Evolutionary conservation across 2,329 filamentous ascomycete genomes (phyloP), one percentile per base, ranked within the genome.

Genomic region (Lachnellula suecica): DNA sequence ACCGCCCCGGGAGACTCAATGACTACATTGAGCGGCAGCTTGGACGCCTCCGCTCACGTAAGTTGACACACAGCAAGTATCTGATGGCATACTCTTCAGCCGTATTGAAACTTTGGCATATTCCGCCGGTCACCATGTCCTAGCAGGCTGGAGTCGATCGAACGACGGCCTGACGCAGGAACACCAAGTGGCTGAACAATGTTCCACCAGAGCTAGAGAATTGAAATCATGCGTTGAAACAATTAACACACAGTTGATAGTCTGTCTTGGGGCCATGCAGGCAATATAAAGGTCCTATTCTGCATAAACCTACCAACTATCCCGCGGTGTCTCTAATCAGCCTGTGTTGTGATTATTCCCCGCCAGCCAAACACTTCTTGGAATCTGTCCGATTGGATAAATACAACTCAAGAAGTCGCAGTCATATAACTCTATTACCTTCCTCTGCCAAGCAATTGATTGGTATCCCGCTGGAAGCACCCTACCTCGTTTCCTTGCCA

Each of bases 331-430:
- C 23, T 23, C 17, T 19, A 52, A 52, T 44, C 38, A 52, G 50
- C 19, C 50, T 44, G 40, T 41, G 35, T 44, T 31, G 40, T 42
- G 42, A 46, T 25, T 17, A 47, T 45, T 35, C 46, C 31, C 42
- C 49, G 42, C 48, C 25, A 50, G 11, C 24, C 34, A 31, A 47
- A 43, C 27, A 25, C 7, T 34, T 27, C 11, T 42, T 47, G 24
- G 5, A 37, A 17, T 25, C 25, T 38, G 24, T 27, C 29, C 37
- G 40, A 35, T 29, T 44, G n/a, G 23, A 13, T 20, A 37, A 27
- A 19, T 42, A 37, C 17, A n/a, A 47, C 31, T 22, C n/a, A 29
- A 29, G 10, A 22, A n/a, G 22, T 34, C 15, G 10, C n/a, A 5
- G 4, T 15, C 23, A 31, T 22, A 3, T 10, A 10, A n/a, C 8